Evolutionary conservation across 257 asterid species (phyloP).

Genomic region (Solanum corneliomulleri): DNA sequence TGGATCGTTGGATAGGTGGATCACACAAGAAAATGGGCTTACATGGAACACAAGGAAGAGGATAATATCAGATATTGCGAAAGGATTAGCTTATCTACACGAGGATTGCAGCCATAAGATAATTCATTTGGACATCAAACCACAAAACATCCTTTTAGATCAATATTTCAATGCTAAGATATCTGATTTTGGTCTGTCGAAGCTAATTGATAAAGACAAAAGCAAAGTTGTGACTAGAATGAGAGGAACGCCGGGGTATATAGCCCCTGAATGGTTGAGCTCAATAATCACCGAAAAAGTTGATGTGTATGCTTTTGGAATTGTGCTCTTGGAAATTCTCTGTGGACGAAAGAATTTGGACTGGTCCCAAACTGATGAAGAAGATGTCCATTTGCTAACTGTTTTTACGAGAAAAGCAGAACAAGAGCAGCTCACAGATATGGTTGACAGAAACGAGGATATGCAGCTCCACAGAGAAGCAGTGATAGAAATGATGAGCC

Average conservation of each 20-base stretch:
- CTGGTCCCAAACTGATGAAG: not conserved
- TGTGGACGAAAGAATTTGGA: not conserved
- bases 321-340: not conserved
- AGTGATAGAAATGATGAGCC: not conserved
- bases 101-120: slow-evolving; percentile 17
- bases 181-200: slow-evolving; percentile 11
- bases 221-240: slow-evolving; percentile 6
- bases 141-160: slow-evolving; percentile 18
- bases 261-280: slow-evolving; percentile 14
- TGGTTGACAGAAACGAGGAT: not conserved
- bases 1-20: slow-evolving; percentile 19
- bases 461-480: not conserved
- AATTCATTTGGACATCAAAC: slow-evolving; percentile 14
- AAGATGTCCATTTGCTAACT: not conserved
- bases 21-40: not conserved
- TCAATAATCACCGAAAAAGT: slow-evolving; percentile 8
- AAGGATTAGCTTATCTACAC: slow-evolving; percentile 15
- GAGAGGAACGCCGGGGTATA: not conserved
- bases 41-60: not conserved
- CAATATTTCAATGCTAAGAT: slow-evolving; percentile 12
- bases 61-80: slow-evolving; percentile 7
- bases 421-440: not conserved
- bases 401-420: not conserved
- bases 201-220: slow-evolving; percentile 8
- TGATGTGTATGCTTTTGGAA: slow-evolving; percentile 15